Conservation (phyloP, 108 stramenopile species). For the Conticribra weissflogii region DNA sequence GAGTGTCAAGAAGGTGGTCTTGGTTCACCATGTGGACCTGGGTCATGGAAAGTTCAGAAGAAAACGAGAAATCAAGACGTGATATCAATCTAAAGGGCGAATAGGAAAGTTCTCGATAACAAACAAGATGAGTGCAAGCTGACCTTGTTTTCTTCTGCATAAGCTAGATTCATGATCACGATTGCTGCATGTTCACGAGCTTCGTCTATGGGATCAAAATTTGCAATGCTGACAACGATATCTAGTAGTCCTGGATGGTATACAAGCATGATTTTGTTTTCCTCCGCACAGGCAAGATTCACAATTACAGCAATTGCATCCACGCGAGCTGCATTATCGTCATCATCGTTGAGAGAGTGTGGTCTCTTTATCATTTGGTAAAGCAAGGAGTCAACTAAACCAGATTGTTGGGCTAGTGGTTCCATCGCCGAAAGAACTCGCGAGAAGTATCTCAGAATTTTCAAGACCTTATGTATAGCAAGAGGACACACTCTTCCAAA, state of each 20-base stretch:
- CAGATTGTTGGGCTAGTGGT: slow-evolving; percentile 33
- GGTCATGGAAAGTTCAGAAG: too few relatives aligned
- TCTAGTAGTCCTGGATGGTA: slow-evolving; percentile 47
- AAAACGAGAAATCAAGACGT: too few relatives aligned
- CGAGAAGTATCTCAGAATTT: slow-evolving; percentile 55
- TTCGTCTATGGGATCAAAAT: slow-evolving; percentile 53
- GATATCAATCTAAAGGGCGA: too few relatives aligned
- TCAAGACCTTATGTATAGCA: slow-evolving; percentile 40
- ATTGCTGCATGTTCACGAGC: slow-evolving; percentile 59
- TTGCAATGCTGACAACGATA: slow-evolving; percentile 45
- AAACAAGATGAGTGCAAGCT: not conserved
- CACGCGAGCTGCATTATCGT: slow-evolving; percentile 37
- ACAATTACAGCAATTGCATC: slow-evolving; percentile 48
- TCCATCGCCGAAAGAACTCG: slow-evolving; percentile 62
- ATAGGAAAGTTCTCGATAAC: not conserved
- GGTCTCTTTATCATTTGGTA: slow-evolving; percentile 43
- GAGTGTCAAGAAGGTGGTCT: slow-evolving; percentile 50
- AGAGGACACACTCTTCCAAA: slow-evolving; percentile 32
- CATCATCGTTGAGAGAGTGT: slow-evolving; percentile 26
- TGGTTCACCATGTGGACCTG: slow-evolving; percentile 53
- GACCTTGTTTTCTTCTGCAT: slow-evolving; percentile 59
- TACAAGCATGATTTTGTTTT: slow-evolving; percentile 48
- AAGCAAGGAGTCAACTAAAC: slow-evolving; percentile 39
- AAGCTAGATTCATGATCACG: slow-evolving; percentile 61
- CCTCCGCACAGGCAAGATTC: slow-evolving; percentile 53